Evolutionary conservation across 345 rosid species (phyloP), one percentile per base, ranked within the genome.

Genomic region (Passiflora organensis): DNA sequence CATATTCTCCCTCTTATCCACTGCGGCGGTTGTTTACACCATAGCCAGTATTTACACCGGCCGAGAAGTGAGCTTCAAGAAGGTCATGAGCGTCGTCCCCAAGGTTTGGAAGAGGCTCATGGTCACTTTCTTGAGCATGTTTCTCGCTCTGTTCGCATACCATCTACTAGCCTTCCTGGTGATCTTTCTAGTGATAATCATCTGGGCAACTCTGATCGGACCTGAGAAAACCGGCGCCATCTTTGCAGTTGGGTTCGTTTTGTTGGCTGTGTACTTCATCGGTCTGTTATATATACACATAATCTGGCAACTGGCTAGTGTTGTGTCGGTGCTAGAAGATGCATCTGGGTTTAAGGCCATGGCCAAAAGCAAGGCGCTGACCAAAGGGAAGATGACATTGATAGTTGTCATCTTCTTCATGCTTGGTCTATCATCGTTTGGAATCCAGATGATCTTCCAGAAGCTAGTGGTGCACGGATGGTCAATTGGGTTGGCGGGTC

Each of bases 11-110:
- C 74, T 78, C 25, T 56, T 82, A 0, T 82, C 87, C 5, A 78
- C 82, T 1, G 56, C 83, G 0, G 82, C 83, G 0, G 80, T 78
- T 10, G 84, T 76, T n/a, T 78, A 74, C 70, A 65, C 82, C 51
- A 41, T 78, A 45, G 83, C 87, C 28, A 58, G 62, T 48, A 25
- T 74, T 19, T 74, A 67, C 60, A 67, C 82, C 0, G 64, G 57
- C 50, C 46, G 64, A 19, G 62, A 67, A 2, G 36, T 74, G 34
- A 49, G 62, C 1, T 79, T 78, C 59, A 53, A 17, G 37, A 69
- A 60, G 45, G 72, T 74, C 62, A 60, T 72, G 54, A 58, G 62
- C 18, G 78, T 76, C 0, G 80, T 82, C 21, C 80, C 84, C 0
- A 69, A 47, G 57, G 82, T 76, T 0, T 81, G 83, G 83, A 74